Evolutionary conservation across 768 basidiomycete genomes (phyloP), one percentile per base, ranked within the genome.

Genomic region (Albatrellus ellisii): DNA sequence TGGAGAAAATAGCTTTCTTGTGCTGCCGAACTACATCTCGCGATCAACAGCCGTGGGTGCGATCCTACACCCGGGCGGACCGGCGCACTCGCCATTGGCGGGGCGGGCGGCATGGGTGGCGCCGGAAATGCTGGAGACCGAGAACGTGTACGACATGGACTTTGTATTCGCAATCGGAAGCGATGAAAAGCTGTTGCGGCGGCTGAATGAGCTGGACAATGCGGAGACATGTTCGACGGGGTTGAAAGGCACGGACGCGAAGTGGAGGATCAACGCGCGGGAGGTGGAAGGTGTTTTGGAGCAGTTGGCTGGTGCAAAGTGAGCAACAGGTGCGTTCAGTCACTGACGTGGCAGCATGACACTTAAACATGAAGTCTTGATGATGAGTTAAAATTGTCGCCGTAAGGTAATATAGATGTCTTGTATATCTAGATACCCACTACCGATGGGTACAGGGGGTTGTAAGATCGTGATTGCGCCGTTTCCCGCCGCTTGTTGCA

Each of bases 41-140:
- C 76, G 86, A 17, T 80, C 79, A n/a, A 81, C 79, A 0, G 85
- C 85, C 0, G 80, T 88, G 2, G 81, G 79, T 33, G 74, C 79
- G n/a, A 79, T 88, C 45, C 57, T 87, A 11, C 75, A 79, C 51
- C 79, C 80, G 0, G 77, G 75, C 4, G 69, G 67, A 2, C 69
- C 66, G 4, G 62, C 62, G 5, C 57, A 66, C 26, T 62, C 62
- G 3, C 58, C 62, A 25, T 47, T 66, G 21, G 55, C 59, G 14
- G 57, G 59, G 14, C 59, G 63, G 39, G 59, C 60, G 22, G 51
- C 63, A 36, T 70, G 68, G 66, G 59, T 64, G 43, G 59, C 67
- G 26, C 59, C 62, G 17, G 59, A 67, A 48, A 44, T 51, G 44
- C 57, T 53, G 35, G 62, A 60, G 33, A 53, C 59, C 14, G 58